phyloP scores from a whole-genome alignment of 2,329 filamentous ascomycete species.

The Myotisia sp. region DNA sequence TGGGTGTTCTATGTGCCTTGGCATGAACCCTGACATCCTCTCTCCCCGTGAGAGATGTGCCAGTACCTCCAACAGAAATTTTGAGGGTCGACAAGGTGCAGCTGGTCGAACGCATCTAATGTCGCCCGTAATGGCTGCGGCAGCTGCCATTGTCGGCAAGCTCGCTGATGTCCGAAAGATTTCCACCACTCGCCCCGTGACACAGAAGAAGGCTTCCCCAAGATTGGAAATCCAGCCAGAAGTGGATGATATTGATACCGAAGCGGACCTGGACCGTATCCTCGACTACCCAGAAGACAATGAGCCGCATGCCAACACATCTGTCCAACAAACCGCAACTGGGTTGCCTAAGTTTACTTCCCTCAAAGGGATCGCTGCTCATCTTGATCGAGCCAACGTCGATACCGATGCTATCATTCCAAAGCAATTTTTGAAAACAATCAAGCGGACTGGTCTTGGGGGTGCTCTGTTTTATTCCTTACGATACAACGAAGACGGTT shows the following conservation, averaged over 20 bases:
- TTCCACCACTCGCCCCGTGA: slow-evolving; percentile 36
- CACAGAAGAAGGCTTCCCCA: slow-evolving; percentile 38
- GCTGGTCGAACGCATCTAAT: slow-evolving; percentile 85
- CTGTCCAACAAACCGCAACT: slow-evolving; percentile 33
- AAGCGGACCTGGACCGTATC: slow-evolving; percentile 50
- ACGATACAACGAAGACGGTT: slow-evolving; percentile 60
- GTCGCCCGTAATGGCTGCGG: slow-evolving; percentile 93
- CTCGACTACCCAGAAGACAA: slow-evolving; percentile 51
- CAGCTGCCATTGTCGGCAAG: slow-evolving; percentile 77
- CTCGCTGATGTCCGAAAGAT: slow-evolving; percentile 82
- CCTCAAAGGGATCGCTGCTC: slow-evolving; percentile 75
- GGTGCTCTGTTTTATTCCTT: slow-evolving; percentile 73
- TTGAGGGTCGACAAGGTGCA: slow-evolving; percentile 90
- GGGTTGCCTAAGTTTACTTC: slow-evolving; percentile 74
- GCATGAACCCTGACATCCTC: slow-evolving; percentile 98
- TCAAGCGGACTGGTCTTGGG: slow-evolving; percentile 91
- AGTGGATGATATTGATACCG: slow-evolving; percentile 44
- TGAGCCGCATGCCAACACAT: slow-evolving; percentile 45
- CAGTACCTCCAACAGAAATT: slow-evolving; percentile 92
- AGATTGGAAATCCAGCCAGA: slow-evolving; percentile 47
- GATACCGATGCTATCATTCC: slow-evolving; percentile 99
- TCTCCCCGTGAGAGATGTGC: slow-evolving; percentile 86
- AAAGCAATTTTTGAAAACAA: slow-evolving; percentile 98
- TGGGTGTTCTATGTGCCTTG: slow-evolving; percentile 96
- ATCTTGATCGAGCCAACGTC: slow-evolving; percentile 75